phyloP scores from a whole-genome alignment of 768 basidiomycete genomes.

The Suillus spraguei region DNA sequence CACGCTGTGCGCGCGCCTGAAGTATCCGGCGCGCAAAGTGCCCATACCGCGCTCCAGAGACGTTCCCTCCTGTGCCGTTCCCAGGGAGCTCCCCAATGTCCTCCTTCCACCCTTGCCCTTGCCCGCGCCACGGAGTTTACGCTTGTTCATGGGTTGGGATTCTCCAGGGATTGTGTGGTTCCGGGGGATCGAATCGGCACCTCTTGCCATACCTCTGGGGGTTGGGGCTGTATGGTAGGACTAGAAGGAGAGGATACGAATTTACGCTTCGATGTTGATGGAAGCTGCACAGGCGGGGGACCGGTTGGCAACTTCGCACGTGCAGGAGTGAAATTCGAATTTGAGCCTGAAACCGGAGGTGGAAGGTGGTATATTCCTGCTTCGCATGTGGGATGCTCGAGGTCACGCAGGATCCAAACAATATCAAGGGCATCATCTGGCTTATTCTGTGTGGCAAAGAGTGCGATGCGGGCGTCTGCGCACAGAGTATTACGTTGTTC shows the following conservation, averaged over 20 bases:
- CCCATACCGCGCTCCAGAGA: not conserved
- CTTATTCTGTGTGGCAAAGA: conserved; percentile 53
- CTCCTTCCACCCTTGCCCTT: conserved; percentile 50
- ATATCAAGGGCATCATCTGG: conserved; percentile 69
- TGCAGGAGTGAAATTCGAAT: conserved; percentile 1
- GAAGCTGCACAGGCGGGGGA: conserved; percentile 43
- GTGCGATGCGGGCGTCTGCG: conserved; percentile 59
- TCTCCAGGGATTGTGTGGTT: conserved; percentile 40
- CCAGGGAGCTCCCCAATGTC: conserved; percentile 46
- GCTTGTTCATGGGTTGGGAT: conserved; percentile 54
- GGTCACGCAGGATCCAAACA: conserved; percentile 62
- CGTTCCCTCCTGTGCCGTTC: not conserved
- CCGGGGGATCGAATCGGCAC: conserved; percentile 42
- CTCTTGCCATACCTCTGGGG: conserved; percentile 51
- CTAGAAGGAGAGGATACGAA: conserved; percentile 25
- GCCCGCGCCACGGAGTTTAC: conserved; percentile 41
- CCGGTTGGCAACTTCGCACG: conserved; percentile 32
- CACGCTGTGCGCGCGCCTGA: conserved; percentile 46
- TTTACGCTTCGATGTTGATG: conserved; percentile 36
- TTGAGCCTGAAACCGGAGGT: conserved; percentile 16
- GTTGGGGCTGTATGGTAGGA: conserved; percentile 30
- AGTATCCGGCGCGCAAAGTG: conserved; percentile 13
- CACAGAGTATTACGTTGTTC: conserved; percentile 51
- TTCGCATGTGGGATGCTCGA: conserved; percentile 48
- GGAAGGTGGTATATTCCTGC: conserved; percentile 25